phyloP scores from a whole-genome alignment of 495 filamentous ascomycete genomes.

The Corynascus novoguineensis region DNA sequence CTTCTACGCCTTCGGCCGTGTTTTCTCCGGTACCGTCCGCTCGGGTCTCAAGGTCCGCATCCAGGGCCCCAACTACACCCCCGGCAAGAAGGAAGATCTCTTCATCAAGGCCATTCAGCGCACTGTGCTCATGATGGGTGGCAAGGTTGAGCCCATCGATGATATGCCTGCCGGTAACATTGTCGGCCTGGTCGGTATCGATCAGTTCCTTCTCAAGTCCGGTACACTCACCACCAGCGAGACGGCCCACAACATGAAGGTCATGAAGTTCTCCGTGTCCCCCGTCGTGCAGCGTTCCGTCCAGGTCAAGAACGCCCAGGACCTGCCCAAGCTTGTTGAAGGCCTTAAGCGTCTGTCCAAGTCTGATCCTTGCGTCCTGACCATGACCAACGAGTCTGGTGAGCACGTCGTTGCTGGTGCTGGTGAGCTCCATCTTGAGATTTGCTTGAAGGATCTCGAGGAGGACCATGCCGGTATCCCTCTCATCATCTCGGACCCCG shows the following conservation, averaged over 20 bases:
- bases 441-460: constrained; percentile 99
- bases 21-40: constrained; percentile 94
- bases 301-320: constrained; percentile 99
- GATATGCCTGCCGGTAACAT: constrained; percentile 99
- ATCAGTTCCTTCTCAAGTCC: constrained; percentile 99
- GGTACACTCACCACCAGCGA: constrained; percentile 97
- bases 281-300: constrained; percentile 98
- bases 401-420: constrained; percentile 99
- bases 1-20: constrained; percentile 99
- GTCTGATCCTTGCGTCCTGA: constrained; percentile 97
- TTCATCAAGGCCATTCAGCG: constrained; percentile 99
- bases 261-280: constrained; percentile 99
- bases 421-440: constrained; percentile 98
- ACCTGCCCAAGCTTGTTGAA: constrained; percentile 99
- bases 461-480: constrained; percentile 99
- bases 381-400: constrained; percentile 79
- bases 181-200: constrained; percentile 96
- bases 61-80: constrained; percentile 97
- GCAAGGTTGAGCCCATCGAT: constrained; percentile 97
- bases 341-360: constrained; percentile 99
- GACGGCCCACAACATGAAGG: constrained; percentile 98
- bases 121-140: constrained; percentile 99
- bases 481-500: constrained; percentile 92
- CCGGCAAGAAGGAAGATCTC: constrained; percentile 96
- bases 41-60: constrained; percentile 99